Base-by-base conservation (phyloP, 2,329 filamentous ascomycete genomes). In the Aspergillus sclerotialis region DNA sequence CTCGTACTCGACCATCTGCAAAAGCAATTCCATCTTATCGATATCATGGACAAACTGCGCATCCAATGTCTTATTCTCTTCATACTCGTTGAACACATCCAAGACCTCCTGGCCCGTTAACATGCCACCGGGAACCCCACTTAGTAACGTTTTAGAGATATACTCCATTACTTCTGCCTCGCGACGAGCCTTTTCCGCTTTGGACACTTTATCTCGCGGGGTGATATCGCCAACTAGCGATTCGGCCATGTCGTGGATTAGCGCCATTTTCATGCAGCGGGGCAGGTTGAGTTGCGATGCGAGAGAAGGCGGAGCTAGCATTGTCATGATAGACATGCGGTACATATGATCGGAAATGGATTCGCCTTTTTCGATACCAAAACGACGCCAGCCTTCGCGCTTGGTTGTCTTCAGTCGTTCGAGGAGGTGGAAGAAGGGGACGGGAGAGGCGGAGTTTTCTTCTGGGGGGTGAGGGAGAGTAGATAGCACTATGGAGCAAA, bases 261-360 rank as follows among this genome's bases (percentile, higher is more conserved):
- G 74, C 16, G 88, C 90, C 89, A 98, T 95, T 65, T 86, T 86
- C 51, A 87, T 90, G 70, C 92, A 98, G 49, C 80, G 82, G 16
- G 75, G 65, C 25, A 94, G 73, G 57, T 96, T 83, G 53, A 96
- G 71, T 25, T 75, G 75, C 1, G 77, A 65, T 2, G 79, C 72
- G 8, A 95, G 76, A 1, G 82, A 66, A 0, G 84, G 73, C 2
- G 92, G 90, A 2, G 87, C 88, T 45, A 95, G 77, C 80, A 98
- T 85, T 44, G 86, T 88, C 61, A 98, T 87, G 48, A 98, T 76
- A 32, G 89, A 87, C 92, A 98, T 98, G 65, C 92, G 88, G 67
- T 96, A 98, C 92, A 98, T 98, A 73, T 98, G 92, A 67, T 98
- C 92, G 35, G 86, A 76, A 56, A 98, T 95, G 2, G 87, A 94